phyloP scores from a whole-genome alignment of 768 basidiomycete genomes.

The Suillus ampliporus region DNA sequence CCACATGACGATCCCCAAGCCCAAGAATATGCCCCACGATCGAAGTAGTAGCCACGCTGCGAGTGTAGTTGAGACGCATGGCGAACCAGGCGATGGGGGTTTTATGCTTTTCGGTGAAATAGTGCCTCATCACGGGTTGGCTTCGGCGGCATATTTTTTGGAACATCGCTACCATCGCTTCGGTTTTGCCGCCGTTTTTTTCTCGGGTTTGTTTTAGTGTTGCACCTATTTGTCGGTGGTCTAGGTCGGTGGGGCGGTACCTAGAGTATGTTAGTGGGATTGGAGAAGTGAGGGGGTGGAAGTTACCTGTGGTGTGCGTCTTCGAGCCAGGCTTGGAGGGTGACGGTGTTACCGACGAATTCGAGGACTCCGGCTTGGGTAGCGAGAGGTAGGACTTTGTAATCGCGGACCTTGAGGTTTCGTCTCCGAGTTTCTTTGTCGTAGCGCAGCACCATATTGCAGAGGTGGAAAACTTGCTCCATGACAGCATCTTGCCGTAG shows the following conservation, averaged over 20 bases:
- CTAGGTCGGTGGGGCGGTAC: slow-evolving; percentile 67
- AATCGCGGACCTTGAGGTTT: slow-evolving; percentile 75
- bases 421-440: slow-evolving; percentile 82
- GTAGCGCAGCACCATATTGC: slow-evolving; percentile 74
- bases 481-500: slow-evolving; percentile 97
- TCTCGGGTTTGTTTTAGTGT: slow-evolving; percentile 40
- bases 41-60: slow-evolving; percentile 92
- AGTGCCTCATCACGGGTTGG: slow-evolving; percentile 91
- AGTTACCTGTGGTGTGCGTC: slow-evolving; percentile 66
- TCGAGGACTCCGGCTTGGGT: slow-evolving; percentile 85
- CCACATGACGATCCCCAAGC: slow-evolving; percentile 89
- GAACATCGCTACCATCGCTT: slow-evolving; percentile 42
- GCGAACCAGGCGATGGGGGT: slow-evolving; percentile 90
- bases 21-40: slow-evolving; percentile 94
- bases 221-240: slow-evolving; percentile 34
- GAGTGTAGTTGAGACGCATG: slow-evolving; percentile 86
- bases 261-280: slow-evolving; percentile 41
- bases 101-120: slow-evolving; percentile 90
- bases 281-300: neutral
- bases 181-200: slow-evolving; percentile 33
- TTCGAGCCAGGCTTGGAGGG: slow-evolving; percentile 66
- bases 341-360: slow-evolving; percentile 82
- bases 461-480: slow-evolving; percentile 95
- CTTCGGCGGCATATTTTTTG: slow-evolving; percentile 50
- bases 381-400: slow-evolving; percentile 88